Percentiles rank a stretch among this genome's conserved stretches.
Evolutionary conservation across 2,329 filamentous ascomycete genomes (phyloP).

Genomic region (Capronia americana): DNA sequence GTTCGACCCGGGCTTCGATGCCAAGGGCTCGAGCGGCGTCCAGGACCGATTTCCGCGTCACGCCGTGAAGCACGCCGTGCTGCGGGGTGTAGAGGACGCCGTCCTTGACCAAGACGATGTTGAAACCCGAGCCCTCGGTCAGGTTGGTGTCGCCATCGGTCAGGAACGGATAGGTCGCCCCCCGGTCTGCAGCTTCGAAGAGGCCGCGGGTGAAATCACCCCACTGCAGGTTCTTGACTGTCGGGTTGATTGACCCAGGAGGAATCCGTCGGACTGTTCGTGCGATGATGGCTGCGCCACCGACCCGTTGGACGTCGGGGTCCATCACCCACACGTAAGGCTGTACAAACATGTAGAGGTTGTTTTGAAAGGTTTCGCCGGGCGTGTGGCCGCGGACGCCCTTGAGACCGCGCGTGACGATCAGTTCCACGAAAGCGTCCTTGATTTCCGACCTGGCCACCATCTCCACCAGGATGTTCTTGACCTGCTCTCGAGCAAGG

Average conservation of each 20-base stretch:
- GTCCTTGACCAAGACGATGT: constrained; percentile 56
- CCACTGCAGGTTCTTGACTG: constrained; percentile 62
- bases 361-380: constrained; percentile 46
- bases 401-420: constrained; percentile 58
- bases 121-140: constrained; percentile 60
- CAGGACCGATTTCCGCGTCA: constrained; percentile 44
- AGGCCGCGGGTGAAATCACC: constrained; percentile 56
- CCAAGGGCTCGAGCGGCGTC: constrained; percentile 41
- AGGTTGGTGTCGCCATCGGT: constrained; percentile 55
- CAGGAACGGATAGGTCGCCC: constrained; percentile 58
- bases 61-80: constrained; percentile 57
- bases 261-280: constrained; percentile 55
- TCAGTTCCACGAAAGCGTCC: constrained; percentile 59
- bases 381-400: constrained; percentile 49
- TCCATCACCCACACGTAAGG: constrained; percentile 61
- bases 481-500: constrained; percentile 49
- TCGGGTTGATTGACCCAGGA: constrained; percentile 58
- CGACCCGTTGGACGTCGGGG: constrained; percentile 50
- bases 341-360: constrained; percentile 57
- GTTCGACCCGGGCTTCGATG: constrained; percentile 51
- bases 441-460: constrained; percentile 54
- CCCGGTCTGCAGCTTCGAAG: constrained; percentile 57
- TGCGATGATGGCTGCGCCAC: constrained; percentile 54
- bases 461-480: constrained; percentile 54
- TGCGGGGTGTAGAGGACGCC: constrained; percentile 55